Conservation (phyloP, 345 rosid genomes). For the Citrus reticulata region DNA sequence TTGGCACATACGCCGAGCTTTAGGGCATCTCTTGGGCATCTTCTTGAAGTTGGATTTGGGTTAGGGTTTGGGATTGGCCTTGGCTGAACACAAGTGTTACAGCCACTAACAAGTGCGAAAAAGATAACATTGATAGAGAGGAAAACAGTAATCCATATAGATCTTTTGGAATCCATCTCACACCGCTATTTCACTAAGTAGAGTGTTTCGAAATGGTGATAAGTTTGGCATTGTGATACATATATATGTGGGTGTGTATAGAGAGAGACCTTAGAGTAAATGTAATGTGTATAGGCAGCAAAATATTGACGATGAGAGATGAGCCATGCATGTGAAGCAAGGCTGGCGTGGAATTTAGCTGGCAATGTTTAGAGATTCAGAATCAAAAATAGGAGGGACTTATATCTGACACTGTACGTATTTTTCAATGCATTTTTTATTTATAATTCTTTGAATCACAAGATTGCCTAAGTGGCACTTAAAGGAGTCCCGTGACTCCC, state of each 20-base stretch:
- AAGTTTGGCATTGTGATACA: not conserved
- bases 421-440: not conserved
- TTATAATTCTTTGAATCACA: not conserved
- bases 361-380: not conserved
- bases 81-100: conserved; percentile 44
- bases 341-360: not conserved
- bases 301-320: not conserved
- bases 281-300: no score
- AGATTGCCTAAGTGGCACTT: not conserved
- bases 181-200: not conserved
- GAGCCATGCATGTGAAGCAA: conserved; percentile 13
- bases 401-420: not conserved
- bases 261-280: not conserved
- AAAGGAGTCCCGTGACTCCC: not conserved
- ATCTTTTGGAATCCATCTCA: conserved; percentile 35
- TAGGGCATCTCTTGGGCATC: conserved; percentile 63
- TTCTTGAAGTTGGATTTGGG: conserved; percentile 23
- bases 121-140: conserved; percentile 31
- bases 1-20: conserved; percentile 64
- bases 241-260: not conserved
- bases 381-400: not conserved
- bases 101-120: conserved; percentile 40
- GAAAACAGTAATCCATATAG: conserved; percentile 28
- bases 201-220: not conserved
- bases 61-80: conserved; percentile 45